Conservation (phyloP, 176 grass and related monocot species). For the Metroxylon sagu region DNA sequence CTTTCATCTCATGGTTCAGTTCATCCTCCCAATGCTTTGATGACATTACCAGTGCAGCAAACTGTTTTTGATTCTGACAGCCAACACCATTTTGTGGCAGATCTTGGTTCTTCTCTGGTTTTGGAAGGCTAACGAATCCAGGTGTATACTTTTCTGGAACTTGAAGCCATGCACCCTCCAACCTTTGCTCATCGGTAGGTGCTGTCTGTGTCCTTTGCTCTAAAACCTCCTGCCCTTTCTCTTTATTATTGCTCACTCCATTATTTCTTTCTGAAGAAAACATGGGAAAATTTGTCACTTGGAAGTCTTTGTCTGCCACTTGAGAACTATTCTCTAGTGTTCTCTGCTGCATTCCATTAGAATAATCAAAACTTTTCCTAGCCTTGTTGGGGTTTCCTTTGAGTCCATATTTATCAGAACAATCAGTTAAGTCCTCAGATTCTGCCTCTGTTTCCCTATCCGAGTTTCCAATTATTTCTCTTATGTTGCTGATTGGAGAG, state of each 20-base stretch:
- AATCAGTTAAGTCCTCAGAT: conserved; percentile 20
- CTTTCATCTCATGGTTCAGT: conserved; percentile 45
- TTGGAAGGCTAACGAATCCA: conserved; percentile 28
- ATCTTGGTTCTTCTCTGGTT: conserved; percentile 50
- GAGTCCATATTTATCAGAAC: conserved; percentile 28
- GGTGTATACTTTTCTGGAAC: conserved; percentile 40
- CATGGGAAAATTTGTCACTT: conserved; percentile 2
- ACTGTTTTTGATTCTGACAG: conserved; percentile 19
- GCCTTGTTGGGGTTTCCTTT: conserved; percentile 32
- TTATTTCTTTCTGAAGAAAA: conserved; percentile 23
- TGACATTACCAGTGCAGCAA: conserved; percentile 19
- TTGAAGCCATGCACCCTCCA: conserved; percentile 84
- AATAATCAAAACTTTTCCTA: conserved; percentile 31
- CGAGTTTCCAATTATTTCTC: background rate
- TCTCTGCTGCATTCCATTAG: conserved; percentile 22
- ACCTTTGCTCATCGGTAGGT: conserved; percentile 55
- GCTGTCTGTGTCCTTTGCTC: conserved; percentile 9
- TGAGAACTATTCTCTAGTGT: conserved; percentile 13
- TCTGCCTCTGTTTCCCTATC: conserved; percentile 22
- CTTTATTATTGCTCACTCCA: background rate
- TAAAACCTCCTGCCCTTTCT: conserved; percentile 27
- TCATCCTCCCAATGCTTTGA: conserved; percentile 36
- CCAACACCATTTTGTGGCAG: conserved; percentile 35
- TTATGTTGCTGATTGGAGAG: background rate
- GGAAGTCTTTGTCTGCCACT: conserved; percentile 8